Percentiles rank a stretch among this genome's conserved stretches.
These are phyloP conservation scores for Apiotrichum sp. DNA, from an alignment of 1,284 basidiomycete species.

Conservation along the genomic window DNA sequence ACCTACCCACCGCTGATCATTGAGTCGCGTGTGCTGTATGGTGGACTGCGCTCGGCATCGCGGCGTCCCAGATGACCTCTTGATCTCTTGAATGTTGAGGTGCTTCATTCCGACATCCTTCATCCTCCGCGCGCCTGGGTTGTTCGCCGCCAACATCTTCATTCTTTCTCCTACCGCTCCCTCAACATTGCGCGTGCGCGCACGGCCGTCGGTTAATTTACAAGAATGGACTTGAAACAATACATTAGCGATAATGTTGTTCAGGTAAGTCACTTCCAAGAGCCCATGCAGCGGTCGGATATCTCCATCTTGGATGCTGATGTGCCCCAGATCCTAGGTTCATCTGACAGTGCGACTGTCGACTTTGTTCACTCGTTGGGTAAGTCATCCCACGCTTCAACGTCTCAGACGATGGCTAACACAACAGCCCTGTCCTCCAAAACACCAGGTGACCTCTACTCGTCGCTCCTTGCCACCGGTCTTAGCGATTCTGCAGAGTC, in stretches of 20 bases:
- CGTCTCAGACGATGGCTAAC: not conserved
- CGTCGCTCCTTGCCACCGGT: conserved; percentile 67
- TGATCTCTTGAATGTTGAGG: too few relatives aligned
- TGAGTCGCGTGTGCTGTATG: too few relatives aligned
- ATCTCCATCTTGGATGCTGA: conserved; percentile 5
- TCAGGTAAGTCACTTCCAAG: conserved; percentile 52
- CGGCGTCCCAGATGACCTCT: too few relatives aligned
- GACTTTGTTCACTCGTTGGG: conserved; percentile 81
- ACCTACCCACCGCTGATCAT: too few relatives aligned
- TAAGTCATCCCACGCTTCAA: conserved; percentile 41
- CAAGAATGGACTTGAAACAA: conserved; percentile 49
- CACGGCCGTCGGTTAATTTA: too few relatives aligned
- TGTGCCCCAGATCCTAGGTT: conserved; percentile 62
- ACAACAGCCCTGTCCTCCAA: conserved; percentile 69
- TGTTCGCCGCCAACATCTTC: too few relatives aligned
- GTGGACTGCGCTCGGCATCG: too few relatives aligned
- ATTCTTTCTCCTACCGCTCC: too few relatives aligned
- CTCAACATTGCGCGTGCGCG: too few relatives aligned
- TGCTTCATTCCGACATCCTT: too few relatives aligned
- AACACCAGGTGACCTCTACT: conserved; percentile 68
- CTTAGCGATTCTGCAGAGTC: conserved; percentile 72
- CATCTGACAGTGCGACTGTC: conserved; percentile 72
- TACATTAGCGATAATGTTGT: conserved; percentile 84
- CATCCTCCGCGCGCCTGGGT: too few relatives aligned
- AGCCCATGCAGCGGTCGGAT: not conserved